phyloP scores from a whole-genome alignment of 2,329 filamentous ascomycete genomes.

The Pyrenophora graminea region DNA sequence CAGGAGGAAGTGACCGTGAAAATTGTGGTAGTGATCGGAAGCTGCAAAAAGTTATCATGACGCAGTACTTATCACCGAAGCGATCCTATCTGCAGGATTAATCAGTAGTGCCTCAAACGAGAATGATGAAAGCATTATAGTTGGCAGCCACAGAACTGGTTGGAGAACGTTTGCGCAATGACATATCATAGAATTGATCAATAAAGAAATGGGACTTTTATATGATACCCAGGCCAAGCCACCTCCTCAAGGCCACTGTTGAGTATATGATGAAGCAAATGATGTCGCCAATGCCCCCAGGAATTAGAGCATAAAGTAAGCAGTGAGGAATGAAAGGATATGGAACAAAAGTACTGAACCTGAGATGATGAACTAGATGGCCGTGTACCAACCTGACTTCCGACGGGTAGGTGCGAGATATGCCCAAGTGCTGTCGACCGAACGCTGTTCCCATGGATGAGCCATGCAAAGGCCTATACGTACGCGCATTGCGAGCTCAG shows the following conservation, averaged over 20 bases:
- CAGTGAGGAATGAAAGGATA: not conserved
- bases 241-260: not conserved
- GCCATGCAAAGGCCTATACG: not conserved
- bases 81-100: too few species aligned
- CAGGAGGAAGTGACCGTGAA: not conserved
- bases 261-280: not conserved
- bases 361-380: too few species aligned
- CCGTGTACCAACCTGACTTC: too few species aligned
- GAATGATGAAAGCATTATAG: not conserved
- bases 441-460: not conserved
- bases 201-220: conserved; percentile 1
- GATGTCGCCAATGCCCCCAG: not conserved
- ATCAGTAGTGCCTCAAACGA: too few species aligned
- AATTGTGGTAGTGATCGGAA: too few species aligned
- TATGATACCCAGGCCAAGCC: not conserved
- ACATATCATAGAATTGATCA: too few species aligned
- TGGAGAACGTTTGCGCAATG: too few species aligned
- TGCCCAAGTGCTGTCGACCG: not conserved
- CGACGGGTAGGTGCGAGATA: too few species aligned
- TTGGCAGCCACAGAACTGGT: too few species aligned
- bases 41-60: too few species aligned
- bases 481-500: not conserved
- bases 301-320: not conserved
- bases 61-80: too few species aligned
- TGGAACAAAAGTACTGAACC: too few species aligned